These are phyloP conservation scores for Allantophomopsis lycopodina DNA, from an alignment of 2,329 filamentous ascomycete species.

Conservation along the genomic window DNA sequence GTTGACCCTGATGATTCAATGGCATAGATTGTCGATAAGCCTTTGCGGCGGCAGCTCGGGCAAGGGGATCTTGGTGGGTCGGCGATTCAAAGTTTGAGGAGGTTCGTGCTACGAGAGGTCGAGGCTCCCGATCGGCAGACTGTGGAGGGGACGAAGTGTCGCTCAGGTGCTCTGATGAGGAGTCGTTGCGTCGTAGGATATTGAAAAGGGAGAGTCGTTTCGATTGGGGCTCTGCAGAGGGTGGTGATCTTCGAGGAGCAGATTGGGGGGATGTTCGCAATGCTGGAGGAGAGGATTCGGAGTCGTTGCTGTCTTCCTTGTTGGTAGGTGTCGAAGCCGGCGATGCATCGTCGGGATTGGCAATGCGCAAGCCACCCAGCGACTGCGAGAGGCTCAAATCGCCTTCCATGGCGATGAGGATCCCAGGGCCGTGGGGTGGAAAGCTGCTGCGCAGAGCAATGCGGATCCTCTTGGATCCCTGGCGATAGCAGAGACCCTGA, in stretches of 20 bases:
- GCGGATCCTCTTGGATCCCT: too few species aligned
- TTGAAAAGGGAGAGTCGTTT: conserved; percentile 20
- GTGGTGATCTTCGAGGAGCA: conserved; percentile 4
- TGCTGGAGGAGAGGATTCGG: conserved; percentile 5
- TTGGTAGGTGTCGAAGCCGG: conserved; percentile 10
- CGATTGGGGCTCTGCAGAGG: conserved; percentile 16
- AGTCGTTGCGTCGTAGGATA: conserved; percentile 17
- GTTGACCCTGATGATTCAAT: conserved; percentile 26
- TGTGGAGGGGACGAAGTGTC: conserved; percentile 6
- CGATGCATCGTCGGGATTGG: conserved; percentile 69
- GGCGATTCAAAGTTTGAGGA: conserved; percentile 17
- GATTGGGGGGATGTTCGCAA: conserved; percentile 9
- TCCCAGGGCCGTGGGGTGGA: too few species aligned
- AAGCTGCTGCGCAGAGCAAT: too few species aligned
- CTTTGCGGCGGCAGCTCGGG: conserved; percentile 13
- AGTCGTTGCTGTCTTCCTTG: conserved; percentile 7
- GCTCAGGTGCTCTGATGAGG: conserved; percentile 8
- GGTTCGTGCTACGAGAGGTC: conserved; percentile 5
- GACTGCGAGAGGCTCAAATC: conserved; percentile 87
- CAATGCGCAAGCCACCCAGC: conserved; percentile 87
- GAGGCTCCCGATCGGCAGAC: conserved; percentile 6
- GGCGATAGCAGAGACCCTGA: too few species aligned
- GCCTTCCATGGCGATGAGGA: conserved; percentile 55
- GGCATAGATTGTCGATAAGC: conserved; percentile 28
- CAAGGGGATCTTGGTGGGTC: conserved; percentile 11